Evolutionary conservation across 2,329 filamentous ascomycete species (phyloP).

Genomic region (Tympanopsis confertula): DNA sequence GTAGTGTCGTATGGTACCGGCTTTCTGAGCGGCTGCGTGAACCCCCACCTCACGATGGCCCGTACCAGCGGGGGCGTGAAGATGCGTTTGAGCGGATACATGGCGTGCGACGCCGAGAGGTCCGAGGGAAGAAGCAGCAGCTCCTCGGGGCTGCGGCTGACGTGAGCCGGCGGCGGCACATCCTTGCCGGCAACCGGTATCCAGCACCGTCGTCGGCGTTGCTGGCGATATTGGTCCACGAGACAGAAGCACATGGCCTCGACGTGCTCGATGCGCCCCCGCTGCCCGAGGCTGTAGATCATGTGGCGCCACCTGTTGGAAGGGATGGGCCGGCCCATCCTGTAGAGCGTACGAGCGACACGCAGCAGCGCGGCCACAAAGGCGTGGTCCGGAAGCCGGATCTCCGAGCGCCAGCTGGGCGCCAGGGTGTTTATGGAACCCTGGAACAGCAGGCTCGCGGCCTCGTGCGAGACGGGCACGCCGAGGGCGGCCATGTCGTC

Average conservation of each 20-base stretch:
- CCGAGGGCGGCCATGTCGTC: conserved; percentile 22
- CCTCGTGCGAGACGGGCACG: conserved; percentile 11
- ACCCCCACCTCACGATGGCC: conserved; percentile 31
- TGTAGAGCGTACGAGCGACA: neutral
- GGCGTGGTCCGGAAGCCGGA: neutral
- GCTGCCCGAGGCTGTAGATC: neutral
- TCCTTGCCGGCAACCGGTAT: neutral
- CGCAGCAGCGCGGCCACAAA: neutral
- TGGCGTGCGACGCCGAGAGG: conserved; percentile 23
- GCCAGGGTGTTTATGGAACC: neutral
- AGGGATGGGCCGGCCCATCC: neutral
- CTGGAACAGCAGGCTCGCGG: neutral
- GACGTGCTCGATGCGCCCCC: neutral
- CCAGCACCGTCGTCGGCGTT: no score
- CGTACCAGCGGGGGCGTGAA: conserved; percentile 27
- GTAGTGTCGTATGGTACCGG: neutral
- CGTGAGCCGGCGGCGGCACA: no score
- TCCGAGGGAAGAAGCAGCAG: conserved; percentile 22
- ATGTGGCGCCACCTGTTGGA: neutral
- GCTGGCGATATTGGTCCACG: neutral
- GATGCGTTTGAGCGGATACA: conserved; percentile 34
- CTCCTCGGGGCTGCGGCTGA: no score
- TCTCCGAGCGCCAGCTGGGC: neutral
- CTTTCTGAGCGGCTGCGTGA: conserved; percentile 19
- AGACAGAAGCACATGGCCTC: neutral